Conservation (phyloP, 306 rosid species). For the Ceratonia siliqua region DNA sequence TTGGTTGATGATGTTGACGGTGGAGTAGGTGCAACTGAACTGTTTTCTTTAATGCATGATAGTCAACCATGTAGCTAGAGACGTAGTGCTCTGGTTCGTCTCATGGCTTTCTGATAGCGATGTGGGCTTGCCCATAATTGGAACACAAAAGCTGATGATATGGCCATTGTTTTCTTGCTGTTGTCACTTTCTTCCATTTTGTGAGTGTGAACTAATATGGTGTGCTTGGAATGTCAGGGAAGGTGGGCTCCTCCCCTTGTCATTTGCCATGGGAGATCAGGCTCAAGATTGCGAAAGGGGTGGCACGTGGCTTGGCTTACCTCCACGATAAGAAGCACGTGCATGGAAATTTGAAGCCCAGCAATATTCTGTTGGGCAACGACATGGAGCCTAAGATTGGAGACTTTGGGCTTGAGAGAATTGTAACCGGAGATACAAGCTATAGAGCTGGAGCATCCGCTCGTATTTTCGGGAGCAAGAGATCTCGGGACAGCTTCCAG, state of each 20-base stretch:
- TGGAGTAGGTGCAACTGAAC: conserved; percentile 53
- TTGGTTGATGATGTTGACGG: conserved; percentile 41
- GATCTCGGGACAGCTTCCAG: conserved; percentile 79
- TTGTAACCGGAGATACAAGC: conserved; percentile 65
- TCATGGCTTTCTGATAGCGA: conserved; percentile 33
- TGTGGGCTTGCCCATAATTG: conserved; percentile 29
- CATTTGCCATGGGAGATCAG: conserved; percentile 90
- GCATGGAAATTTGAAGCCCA: conserved; percentile 91
- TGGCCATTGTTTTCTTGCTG: not conserved
- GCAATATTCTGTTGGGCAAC: conserved; percentile 69
- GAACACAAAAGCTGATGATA: conserved; percentile 22
- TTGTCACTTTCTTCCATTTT: not conserved
- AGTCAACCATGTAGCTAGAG: conserved; percentile 51
- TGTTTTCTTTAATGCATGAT: conserved; percentile 42
- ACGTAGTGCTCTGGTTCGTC: not conserved
- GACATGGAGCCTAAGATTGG: conserved; percentile 91
- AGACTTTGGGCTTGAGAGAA: conserved; percentile 83
- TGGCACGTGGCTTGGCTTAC: conserved; percentile 88
- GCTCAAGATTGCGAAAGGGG: conserved; percentile 85
- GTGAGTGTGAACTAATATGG: not conserved
- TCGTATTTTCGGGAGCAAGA: conserved; percentile 89
- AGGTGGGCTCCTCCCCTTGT: conserved; percentile 90
- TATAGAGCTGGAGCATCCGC: conserved; percentile 62
- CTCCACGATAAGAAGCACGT: conserved; percentile 99
- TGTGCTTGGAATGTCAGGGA: conserved; percentile 56